Percentiles rank a stretch among this genome's conserved stretches.
Evolutionary conservation across 2,329 filamentous ascomycete species (phyloP).

Genomic region (Tolypocladium ovalisporum): DNA sequence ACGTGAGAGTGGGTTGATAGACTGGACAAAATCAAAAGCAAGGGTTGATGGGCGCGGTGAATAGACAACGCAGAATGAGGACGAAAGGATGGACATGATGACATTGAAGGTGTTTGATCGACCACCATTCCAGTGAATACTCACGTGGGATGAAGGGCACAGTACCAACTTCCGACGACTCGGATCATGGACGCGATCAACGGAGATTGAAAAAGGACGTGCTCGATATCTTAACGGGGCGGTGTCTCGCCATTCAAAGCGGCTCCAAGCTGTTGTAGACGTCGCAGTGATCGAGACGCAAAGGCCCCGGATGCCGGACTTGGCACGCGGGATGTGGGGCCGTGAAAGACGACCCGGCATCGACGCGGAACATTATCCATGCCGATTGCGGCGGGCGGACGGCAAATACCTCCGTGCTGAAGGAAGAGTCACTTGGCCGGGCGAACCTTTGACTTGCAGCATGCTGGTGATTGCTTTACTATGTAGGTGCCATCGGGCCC

Average conservation of each 20-base stretch:
- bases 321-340: neutral
- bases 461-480: no score
- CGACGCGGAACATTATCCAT: neutral
- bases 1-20: slow-evolving; percentile 1
- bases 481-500: no score
- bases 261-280: neutral
- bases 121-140: no score
- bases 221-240: no score
- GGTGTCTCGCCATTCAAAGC: no score
- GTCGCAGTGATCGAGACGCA: neutral
- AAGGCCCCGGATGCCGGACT: neutral
- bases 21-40: neutral
- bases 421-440: neutral
- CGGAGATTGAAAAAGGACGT: no score
- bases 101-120: neutral
- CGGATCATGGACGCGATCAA: no score
- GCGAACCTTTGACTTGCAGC: neutral
- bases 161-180: no score
- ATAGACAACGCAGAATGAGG: neutral
- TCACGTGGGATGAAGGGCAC: no score
- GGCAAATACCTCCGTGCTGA: neutral
- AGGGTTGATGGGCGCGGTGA: neutral
- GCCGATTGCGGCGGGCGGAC: neutral
- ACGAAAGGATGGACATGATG: neutral
- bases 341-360: neutral